A percentile compares a stretch with the other conserved stretches of the same genome.
Conservation (phyloP, 345 rosid genomes). For the Eucalyptus sideroxylon region DNA sequence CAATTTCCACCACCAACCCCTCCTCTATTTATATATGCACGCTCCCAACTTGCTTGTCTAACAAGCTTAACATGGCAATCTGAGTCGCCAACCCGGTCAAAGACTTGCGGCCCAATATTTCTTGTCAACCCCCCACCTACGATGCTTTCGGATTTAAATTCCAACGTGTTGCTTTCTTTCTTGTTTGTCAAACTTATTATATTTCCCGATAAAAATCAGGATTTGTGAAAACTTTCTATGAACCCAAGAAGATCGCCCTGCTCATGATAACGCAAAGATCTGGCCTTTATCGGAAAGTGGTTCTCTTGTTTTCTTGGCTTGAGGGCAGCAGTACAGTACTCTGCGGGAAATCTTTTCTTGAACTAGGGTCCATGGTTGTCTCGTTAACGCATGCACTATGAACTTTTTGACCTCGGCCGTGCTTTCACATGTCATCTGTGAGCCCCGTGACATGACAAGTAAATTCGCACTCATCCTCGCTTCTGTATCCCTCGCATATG, state of each 20-base stretch:
- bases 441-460: background rate
- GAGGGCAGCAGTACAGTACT: background rate
- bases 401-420: background rate
- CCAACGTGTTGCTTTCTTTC: background rate
- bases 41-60: background rate
- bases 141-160: background rate
- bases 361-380: background rate
- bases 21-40: background rate
- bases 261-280: background rate
- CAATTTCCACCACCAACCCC: background rate
- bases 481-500: background rate
- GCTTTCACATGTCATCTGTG: background rate
- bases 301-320: background rate
- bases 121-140: background rate
- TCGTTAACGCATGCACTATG: background rate
- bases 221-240: background rate
- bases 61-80: background rate
- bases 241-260: background rate
- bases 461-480: background rate
- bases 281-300: background rate
- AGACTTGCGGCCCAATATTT: background rate
- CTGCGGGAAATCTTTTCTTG: background rate
- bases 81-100: background rate
- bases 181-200: background rate
- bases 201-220: background rate